Conservation (phyloP, 2,329 filamentous ascomycete genomes). For the Meredithiella fracta region DNA sequence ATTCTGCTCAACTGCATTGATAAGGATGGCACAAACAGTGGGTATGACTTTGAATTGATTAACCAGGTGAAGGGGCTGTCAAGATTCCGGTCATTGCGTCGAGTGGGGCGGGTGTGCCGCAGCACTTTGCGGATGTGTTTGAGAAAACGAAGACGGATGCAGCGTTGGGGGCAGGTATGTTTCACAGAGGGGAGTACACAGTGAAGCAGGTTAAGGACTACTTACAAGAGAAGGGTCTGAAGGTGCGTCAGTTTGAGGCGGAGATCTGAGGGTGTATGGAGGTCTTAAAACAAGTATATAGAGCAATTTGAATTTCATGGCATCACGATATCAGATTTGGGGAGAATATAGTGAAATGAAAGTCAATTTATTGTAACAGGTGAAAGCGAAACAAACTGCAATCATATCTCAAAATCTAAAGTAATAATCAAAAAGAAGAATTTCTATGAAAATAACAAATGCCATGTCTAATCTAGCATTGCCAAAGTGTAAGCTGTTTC, state of each 20-base stretch:
- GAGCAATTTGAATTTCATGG: not conserved
- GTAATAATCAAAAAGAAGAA: not conserved
- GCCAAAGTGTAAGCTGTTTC: not conserved
- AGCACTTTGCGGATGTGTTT: slow-evolving; percentile 85
- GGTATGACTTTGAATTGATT: slow-evolving; percentile 88
- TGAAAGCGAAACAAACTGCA: not conserved
- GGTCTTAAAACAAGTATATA: not conserved
- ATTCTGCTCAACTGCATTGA: slow-evolving; percentile 96
- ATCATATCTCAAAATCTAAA: not conserved
- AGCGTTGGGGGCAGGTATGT: slow-evolving; percentile 90
- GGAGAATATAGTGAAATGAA: too few relatives aligned
- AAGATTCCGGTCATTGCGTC: slow-evolving; percentile 91
- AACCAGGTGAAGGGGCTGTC: slow-evolving; percentile 69
- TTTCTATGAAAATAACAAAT: not conserved
- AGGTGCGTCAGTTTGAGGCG: slow-evolving; percentile 65
- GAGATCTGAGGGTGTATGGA: slow-evolving; percentile 21
- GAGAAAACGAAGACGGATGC: slow-evolving; percentile 73
- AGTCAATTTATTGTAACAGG: not conserved
- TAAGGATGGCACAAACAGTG: slow-evolving; percentile 83
- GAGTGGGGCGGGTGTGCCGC: slow-evolving; percentile 75
- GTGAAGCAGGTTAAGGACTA: slow-evolving; percentile 86
- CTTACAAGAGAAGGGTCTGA: slow-evolving; percentile 50
- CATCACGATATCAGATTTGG: not conserved
- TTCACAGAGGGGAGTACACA: slow-evolving; percentile 88
- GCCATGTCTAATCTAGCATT: not conserved